Conservation (phyloP, 208 protist genomes). For the Acanthamoeba sp. region DNA sequence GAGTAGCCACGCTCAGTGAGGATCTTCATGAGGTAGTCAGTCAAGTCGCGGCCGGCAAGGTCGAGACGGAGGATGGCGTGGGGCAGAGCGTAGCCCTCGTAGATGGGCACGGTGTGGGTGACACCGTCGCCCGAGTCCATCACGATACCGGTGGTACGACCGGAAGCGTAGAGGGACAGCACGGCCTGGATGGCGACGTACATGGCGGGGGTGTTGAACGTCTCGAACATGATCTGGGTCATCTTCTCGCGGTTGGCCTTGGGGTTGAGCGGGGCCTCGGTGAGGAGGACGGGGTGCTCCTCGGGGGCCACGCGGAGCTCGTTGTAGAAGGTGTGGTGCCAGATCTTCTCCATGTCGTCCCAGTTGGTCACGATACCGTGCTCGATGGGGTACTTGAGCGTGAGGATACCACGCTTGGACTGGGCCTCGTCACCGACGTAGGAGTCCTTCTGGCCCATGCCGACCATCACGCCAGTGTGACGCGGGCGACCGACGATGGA, state of each 20-base stretch:
- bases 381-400: too few species aligned
- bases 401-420: too few species aligned
- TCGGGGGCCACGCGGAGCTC: slow-evolving; percentile 98
- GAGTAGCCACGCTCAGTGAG: slow-evolving; percentile 96
- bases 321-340: slow-evolving; percentile 99
- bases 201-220: slow-evolving; percentile 92
- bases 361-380: too few species aligned
- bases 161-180: slow-evolving; percentile 95
- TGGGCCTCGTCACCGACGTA: slow-evolving; percentile 91
- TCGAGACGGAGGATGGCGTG: slow-evolving; percentile 92
- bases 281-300: slow-evolving; percentile 97
- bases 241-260: slow-evolving; percentile 94
- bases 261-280: slow-evolving; percentile 94
- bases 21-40: slow-evolving; percentile 95
- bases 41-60: slow-evolving; percentile 92
- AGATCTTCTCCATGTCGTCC: slow-evolving; percentile 99
- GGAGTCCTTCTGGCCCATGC: slow-evolving; percentile 90
- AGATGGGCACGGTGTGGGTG: slow-evolving; percentile 97
- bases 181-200: slow-evolving; percentile 97
- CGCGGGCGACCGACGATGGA: slow-evolving; percentile 94
- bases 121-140: slow-evolving; percentile 98
- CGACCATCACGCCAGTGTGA: slow-evolving; percentile 96
- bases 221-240: slow-evolving; percentile 94
- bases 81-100: slow-evolving; percentile 96
- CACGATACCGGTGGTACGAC: slow-evolving; percentile 94